A percentile compares a stretch with the other conserved stretches of the same genome.
Evolutionary conservation across 768 basidiomycete species (phyloP).

Genomic region (Leccinum longicurvipes): DNA sequence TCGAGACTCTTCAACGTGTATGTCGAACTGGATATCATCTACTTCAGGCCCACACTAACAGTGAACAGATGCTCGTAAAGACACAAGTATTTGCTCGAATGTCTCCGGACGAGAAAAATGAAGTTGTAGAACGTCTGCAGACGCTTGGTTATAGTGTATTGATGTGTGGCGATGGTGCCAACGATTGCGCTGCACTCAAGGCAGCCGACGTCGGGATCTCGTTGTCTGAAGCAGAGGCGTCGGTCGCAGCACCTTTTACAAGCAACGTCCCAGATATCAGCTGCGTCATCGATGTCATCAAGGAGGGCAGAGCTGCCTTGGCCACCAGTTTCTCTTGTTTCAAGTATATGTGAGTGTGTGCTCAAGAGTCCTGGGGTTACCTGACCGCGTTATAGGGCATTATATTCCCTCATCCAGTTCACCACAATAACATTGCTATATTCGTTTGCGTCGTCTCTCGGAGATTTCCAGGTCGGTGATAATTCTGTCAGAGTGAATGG

Average conservation of each 20-base stretch:
- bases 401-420: constrained; percentile 98
- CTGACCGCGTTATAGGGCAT: constrained; percentile 59
- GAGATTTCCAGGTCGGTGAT: constrained; percentile 84
- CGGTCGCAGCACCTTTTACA: constrained; percentile 97
- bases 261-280: constrained; percentile 90
- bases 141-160: constrained; percentile 92
- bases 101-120: constrained; percentile 99
- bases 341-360: constrained; percentile 88
- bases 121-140: constrained; percentile 93
- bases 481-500: constrained; percentile 1
- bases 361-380: not conserved
- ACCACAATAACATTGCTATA: constrained; percentile 96
- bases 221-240: constrained; percentile 95
- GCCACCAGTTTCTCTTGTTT: constrained; percentile 99
- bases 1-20: constrained; percentile 92
- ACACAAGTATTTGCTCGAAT: constrained; percentile 96
- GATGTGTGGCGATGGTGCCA: constrained; percentile 99
- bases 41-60: not conserved
- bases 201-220: constrained; percentile 98
- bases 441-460: constrained; percentile 93
- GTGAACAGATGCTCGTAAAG: constrained; percentile 90
- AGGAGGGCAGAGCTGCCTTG: constrained; percentile 91
- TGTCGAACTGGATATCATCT: not conserved
- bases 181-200: constrained; percentile 97
- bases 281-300: constrained; percentile 95